Percentiles rank a stretch among this genome's conserved stretches.
phyloP scores from a whole-genome alignment of 1,284 basidiomycete genomes.

The Ceratobasidium sp. region DNA sequence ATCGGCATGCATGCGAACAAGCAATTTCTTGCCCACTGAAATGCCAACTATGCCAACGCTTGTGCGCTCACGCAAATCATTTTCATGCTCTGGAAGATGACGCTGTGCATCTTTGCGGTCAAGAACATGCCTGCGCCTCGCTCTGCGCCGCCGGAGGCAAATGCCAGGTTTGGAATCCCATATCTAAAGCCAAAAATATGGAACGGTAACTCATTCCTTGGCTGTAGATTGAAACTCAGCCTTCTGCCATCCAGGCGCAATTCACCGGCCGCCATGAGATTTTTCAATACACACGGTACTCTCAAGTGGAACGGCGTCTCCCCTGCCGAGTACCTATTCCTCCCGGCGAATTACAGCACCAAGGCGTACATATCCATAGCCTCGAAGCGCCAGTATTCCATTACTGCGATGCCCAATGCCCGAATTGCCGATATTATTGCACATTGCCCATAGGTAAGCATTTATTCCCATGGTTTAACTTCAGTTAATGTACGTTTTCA shows the following conservation, averaged over 20 bases:
- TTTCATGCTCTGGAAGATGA: slow-evolving; percentile 63
- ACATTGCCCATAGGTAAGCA: slow-evolving; percentile 66
- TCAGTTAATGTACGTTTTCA: slow-evolving; percentile 51
- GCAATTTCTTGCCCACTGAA: slow-evolving; percentile 64
- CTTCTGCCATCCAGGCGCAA: slow-evolving; percentile 69
- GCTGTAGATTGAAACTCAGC: slow-evolving; percentile 65
- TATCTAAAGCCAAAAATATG: neutral
- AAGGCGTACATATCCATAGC: slow-evolving; percentile 65
- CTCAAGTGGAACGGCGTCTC: slow-evolving; percentile 61
- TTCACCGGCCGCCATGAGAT: slow-evolving; percentile 64
- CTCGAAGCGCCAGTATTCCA: slow-evolving; percentile 61
- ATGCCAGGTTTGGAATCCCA: slow-evolving; percentile 14
- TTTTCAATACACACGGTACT: slow-evolving; percentile 62
- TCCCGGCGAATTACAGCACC: slow-evolving; percentile 60
- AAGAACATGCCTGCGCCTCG: slow-evolving; percentile 56
- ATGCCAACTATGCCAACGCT: slow-evolving; percentile 68
- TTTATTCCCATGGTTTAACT: neutral
- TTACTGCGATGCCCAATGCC: slow-evolving; percentile 69
- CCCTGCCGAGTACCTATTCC: slow-evolving; percentile 65
- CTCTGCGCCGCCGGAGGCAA: slow-evolving; percentile 59
- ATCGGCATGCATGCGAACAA: slow-evolving; percentile 11
- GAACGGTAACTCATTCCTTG: slow-evolving; percentile 59
- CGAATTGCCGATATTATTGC: slow-evolving; percentile 70
- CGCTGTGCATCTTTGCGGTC: slow-evolving; percentile 72
- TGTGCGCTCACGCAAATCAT: slow-evolving; percentile 65